Evolutionary conservation across 176 grass and related monocot species (phyloP).

Genomic region (Oryza australiensis): DNA sequence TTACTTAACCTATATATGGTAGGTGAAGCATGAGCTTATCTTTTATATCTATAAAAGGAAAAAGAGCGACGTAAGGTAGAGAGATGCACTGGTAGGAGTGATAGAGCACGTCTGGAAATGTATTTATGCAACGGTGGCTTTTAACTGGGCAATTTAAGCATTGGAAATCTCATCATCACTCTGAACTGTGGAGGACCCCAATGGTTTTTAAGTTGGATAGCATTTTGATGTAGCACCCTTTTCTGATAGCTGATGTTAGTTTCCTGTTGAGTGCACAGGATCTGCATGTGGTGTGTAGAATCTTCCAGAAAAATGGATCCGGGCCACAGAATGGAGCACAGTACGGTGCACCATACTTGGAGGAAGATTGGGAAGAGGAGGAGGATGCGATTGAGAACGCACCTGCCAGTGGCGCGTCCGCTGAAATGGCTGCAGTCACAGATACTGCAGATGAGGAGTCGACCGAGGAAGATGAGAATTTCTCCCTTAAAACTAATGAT

Average conservation of each 20-base stretch:
- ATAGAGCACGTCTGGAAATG: background rate
- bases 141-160: background rate
- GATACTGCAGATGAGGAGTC: constrained; percentile 46
- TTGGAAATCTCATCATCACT: background rate
- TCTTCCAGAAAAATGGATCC: constrained; percentile 80
- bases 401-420: constrained; percentile 22
- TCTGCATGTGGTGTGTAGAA: constrained; percentile 85
- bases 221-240: background rate
- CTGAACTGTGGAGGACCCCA: background rate
- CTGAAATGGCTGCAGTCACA: constrained; percentile 16
- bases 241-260: constrained; percentile 20
- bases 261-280: constrained; percentile 53
- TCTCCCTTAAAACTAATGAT: constrained; percentile 49
- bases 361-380: constrained; percentile 95
- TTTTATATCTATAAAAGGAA: background rate
- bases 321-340: constrained; percentile 93
- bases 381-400: constrained; percentile 44
- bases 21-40: background rate
- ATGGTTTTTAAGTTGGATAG: background rate
- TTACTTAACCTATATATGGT: no score
- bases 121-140: background rate
- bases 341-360: constrained; percentile 86
- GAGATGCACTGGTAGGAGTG: background rate
- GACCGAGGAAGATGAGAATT: constrained; percentile 46
- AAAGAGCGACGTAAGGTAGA: background rate